A percentile compares a stretch with the other conserved stretches of the same genome.
Conservation (phyloP, 768 basidiomycete species). For the Mycena galopus region DNA sequence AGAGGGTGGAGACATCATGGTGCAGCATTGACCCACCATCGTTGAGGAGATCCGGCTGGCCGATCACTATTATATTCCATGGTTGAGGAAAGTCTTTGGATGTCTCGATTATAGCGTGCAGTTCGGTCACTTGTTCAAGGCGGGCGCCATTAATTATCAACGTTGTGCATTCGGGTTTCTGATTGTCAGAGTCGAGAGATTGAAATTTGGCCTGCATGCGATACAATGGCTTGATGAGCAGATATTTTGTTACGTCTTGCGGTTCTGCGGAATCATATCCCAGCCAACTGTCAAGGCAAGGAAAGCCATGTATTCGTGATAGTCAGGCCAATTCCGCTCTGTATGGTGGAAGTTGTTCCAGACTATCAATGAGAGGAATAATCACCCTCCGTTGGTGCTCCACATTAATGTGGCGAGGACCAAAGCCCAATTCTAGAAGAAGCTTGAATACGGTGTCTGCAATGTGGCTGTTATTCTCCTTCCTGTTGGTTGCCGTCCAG, state of each 20-base stretch:
- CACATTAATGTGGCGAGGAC: not conserved
- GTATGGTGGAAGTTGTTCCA: not conserved
- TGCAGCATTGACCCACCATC: not conserved
- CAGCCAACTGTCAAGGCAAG: not conserved
- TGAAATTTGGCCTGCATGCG: not conserved
- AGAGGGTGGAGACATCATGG: not conserved
- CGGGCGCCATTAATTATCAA: not conserved
- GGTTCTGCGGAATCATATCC: not conserved
- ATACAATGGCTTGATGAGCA: not conserved
- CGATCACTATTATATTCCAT: not conserved
- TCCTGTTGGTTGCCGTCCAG: not conserved
- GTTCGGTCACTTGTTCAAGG: not conserved
- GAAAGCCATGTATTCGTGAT: not conserved
- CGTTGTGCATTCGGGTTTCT: not conserved
- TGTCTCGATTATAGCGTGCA: not conserved
- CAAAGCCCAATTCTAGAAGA: not conserved
- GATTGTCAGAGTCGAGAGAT: not conserved
- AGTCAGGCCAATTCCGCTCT: not conserved
- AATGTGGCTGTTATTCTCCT: not conserved
- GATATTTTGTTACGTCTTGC: not conserved
- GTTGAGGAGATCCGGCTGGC: not conserved
- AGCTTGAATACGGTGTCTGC: not conserved
- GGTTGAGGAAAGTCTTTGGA: not conserved
- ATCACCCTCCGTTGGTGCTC: not conserved
- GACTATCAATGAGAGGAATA: not conserved